Evolutionary conservation across 2,329 filamentous ascomycete genomes (phyloP), one percentile per base, ranked within the genome.

Genomic region (Paecilomyces sp.): DNA sequence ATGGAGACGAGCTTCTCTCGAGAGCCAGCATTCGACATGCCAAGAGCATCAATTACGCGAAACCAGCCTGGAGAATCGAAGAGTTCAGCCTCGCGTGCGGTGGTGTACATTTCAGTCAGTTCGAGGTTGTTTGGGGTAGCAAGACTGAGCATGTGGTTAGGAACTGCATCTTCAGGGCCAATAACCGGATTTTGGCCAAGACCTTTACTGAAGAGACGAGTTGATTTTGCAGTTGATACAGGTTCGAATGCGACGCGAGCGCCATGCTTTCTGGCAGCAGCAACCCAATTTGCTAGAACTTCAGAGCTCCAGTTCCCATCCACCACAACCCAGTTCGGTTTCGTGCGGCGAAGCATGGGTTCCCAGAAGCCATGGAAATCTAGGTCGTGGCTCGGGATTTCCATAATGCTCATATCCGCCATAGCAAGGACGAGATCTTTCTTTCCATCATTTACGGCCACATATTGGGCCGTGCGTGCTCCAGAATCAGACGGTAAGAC

Each of bases 331-430:
- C 90, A 94, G 63, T 84, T 84, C n/a, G 87, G 90, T 66, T 79
- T 81, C 12, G 81, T 78, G 2, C 78, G 74, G 12, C 77, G 73
- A 7, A 91, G 76, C 30, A 84, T 78, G 1, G 85, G 81, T 56
- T 82, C 80, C 87, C 88, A 91, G n/a, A 86, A 82, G 55, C 64
- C 65, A 18, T 74, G 68, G 53, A 81, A 78, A 55, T 80, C 74
- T 34, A 77, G 70, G 9, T 67, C 61, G 22, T 68, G 52, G 47
- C 74, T 72, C 2, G 78, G 74, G 6, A 75, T 73, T 65, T 85
- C 81, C 47, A 96, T 84, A 66, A 96, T 93, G 58, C 81, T 84
- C 92, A 97, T 97, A 71, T 97, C 94, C 3, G 93, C 92, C 91
- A 97, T 96, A 54, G 92, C 93, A 63, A 97, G 76, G n/a, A 92